These are phyloP conservation scores for Trichodelitschia bisporula DNA, from an alignment of 495 filamentous ascomycete species.

Conservation along the genomic window DNA sequence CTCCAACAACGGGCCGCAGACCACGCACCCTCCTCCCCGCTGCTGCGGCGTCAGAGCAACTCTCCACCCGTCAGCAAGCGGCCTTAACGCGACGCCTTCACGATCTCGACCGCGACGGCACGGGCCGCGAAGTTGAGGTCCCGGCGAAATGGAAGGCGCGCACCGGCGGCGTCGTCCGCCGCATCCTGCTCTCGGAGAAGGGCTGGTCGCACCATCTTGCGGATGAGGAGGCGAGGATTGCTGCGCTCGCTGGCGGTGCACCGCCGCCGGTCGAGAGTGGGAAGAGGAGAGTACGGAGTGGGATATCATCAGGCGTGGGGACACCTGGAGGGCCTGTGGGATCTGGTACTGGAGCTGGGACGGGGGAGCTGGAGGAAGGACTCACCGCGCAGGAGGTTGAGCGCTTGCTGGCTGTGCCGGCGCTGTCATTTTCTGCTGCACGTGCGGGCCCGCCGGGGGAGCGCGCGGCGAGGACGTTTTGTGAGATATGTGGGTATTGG, in stretches of 20 bases:
- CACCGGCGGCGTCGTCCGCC: conserved; percentile 10
- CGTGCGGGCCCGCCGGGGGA: conserved; percentile 29
- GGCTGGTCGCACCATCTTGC: conserved; percentile 13
- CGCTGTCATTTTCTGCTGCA: conserved; percentile 58
- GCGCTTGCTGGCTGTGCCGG: conserved; percentile 40
- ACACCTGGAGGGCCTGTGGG: too few relatives aligned
- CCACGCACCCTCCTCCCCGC: conserved; percentile 29
- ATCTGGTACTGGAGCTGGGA: too few relatives aligned
- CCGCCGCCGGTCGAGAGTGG: too few relatives aligned
- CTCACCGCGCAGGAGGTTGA: conserved; percentile 46
- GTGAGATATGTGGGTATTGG: conserved; percentile 85
- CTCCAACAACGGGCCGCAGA: conserved; percentile 34
- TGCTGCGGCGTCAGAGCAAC: conserved; percentile 21
- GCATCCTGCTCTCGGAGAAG: conserved; percentile 3
- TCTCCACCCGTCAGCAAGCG: conserved; percentile 50
- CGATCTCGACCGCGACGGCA: conserved; percentile 58
- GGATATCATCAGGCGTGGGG: too few relatives aligned
- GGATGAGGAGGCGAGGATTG: too few relatives aligned
- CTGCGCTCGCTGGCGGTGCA: too few relatives aligned
- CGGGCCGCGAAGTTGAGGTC: conserved; percentile 41
- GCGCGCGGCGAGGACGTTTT: conserved; percentile 46
- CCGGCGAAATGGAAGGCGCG: conserved; percentile 29
- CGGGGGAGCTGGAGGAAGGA: too few relatives aligned
- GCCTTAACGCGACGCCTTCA: conserved; percentile 54
- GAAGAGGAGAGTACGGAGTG: too few relatives aligned